A percentile compares a stretch with the other conserved stretches of the same genome.
These are phyloP conservation scores for Saccharomyces eubayanus DNA, from an alignment of 805 yeast species.

Conservation along the genomic window DNA sequence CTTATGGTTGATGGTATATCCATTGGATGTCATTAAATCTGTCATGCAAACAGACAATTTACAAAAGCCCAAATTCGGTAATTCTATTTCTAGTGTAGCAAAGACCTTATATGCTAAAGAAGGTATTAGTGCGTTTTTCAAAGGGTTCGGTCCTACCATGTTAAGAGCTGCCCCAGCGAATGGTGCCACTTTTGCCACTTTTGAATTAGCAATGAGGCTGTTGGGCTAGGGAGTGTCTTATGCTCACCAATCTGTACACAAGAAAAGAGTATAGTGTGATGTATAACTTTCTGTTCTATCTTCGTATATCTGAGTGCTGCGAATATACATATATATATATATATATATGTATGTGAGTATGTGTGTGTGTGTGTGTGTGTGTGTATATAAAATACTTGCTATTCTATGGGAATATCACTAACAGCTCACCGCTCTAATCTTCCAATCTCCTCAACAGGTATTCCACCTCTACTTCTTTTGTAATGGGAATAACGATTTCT, in stretches of 20 bases:
- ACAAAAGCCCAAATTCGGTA: constrained; percentile 45
- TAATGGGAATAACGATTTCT: constrained; percentile 84
- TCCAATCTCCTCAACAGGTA: constrained; percentile 79
- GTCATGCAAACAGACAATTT: constrained; percentile 52
- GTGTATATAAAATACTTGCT: not conserved
- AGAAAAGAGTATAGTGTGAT: not conserved
- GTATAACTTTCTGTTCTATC: not conserved
- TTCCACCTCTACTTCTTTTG: constrained; percentile 92
- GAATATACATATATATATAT: not conserved
- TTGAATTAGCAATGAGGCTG: constrained; percentile 77
- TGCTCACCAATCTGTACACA: too few species aligned
- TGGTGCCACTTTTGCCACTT: constrained; percentile 92
- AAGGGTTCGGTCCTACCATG: constrained; percentile 87
- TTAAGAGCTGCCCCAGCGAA: constrained; percentile 97
- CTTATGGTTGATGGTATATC: constrained; percentile 78
- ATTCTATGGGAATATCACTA: too few species aligned
- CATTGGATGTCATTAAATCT: constrained; percentile 86
- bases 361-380: not conserved
- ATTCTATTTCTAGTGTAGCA: constrained; percentile 45
- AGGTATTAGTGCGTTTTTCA: constrained; percentile 74
- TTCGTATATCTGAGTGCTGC: not conserved
- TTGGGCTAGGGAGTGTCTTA: constrained; percentile 34
- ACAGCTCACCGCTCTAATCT: not conserved
- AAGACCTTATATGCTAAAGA: constrained; percentile 45
- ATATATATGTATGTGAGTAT: not conserved